These are phyloP conservation scores for Calonectria leucothoes DNA, from an alignment of 2,329 filamentous ascomycete genomes.

Conservation along the genomic window DNA sequence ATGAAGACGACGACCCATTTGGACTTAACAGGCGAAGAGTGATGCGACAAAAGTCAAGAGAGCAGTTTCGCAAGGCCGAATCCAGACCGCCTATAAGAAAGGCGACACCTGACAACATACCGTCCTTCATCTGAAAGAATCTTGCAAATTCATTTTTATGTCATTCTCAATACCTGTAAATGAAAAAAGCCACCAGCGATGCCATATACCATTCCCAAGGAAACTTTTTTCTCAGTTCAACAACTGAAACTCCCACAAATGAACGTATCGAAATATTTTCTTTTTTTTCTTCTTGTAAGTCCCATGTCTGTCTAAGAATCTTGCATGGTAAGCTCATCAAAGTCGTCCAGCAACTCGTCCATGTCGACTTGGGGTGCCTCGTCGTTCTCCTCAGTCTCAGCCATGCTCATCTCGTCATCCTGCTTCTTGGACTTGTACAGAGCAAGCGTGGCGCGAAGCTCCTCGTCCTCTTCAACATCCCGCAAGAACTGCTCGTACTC, in stretches of 20 bases:
- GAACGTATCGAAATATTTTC: constrained; percentile 22
- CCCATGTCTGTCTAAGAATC: constrained; percentile 50
- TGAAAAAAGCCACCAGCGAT: neutral
- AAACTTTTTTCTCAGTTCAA: neutral
- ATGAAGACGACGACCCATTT: constrained; percentile 50
- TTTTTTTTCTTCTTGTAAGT: constrained; percentile 38
- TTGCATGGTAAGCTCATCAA: constrained; percentile 77
- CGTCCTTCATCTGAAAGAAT: constrained; percentile 48
- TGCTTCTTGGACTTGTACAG: constrained; percentile 80
- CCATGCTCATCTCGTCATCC: constrained; percentile 76
- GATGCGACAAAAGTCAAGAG: constrained; percentile 45
- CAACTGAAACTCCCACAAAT: neutral
- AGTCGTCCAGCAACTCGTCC: constrained; percentile 89
- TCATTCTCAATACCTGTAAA: neutral
- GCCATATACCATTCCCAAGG: neutral
- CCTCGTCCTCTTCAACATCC: constrained; percentile 95
- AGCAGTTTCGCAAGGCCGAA: constrained; percentile 38
- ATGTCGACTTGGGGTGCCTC: constrained; percentile 78
- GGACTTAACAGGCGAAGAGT: constrained; percentile 47
- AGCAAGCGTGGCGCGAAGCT: constrained; percentile 84
- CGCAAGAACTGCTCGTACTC: constrained; percentile 98
- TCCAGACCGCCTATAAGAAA: constrained; percentile 29
- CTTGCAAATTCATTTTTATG: neutral
- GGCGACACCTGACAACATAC: constrained; percentile 47
- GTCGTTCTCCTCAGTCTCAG: constrained; percentile 72